Evolutionary conservation across 2,329 filamentous ascomycete species (phyloP).

Genomic region (Lasiodiplodia theobromae): DNA sequence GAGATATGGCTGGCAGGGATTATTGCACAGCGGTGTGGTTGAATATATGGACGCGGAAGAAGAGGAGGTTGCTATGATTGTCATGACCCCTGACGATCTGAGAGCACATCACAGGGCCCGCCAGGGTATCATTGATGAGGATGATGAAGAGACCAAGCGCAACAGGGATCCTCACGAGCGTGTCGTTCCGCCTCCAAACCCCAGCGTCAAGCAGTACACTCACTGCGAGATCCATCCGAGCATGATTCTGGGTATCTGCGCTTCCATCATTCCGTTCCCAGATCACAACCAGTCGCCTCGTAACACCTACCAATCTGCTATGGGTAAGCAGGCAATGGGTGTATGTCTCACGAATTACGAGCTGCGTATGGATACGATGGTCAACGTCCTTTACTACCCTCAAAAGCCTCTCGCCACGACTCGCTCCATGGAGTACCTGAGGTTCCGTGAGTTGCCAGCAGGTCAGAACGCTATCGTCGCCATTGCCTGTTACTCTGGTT

Average conservation of each 20-base stretch:
- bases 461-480: conserved; percentile 99
- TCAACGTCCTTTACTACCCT: conserved; percentile 98
- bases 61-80: conserved; percentile 98
- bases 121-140: neutral
- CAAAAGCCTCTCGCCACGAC: conserved; percentile 97
- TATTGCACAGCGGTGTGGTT: conserved; percentile 84
- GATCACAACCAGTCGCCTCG: conserved; percentile 98
- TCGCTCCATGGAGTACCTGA: conserved; percentile 97
- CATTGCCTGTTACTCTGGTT: conserved; percentile 96
- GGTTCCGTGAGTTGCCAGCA: conserved; percentile 95
- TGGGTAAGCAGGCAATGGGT: conserved; percentile 99
- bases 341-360: conserved; percentile 98
- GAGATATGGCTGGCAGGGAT: conserved; percentile 86
- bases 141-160: conserved; percentile 14
- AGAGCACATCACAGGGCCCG: conserved; percentile 60
- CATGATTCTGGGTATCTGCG: conserved; percentile 98
- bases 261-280: conserved; percentile 99
- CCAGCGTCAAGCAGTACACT: conserved; percentile 89
- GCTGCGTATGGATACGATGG: conserved; percentile 98
- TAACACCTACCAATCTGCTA: conserved; percentile 99
- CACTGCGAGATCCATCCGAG: conserved; percentile 99
- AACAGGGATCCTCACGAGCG: conserved; percentile 78
- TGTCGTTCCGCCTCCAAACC: conserved; percentile 86
- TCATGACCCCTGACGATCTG: conserved; percentile 96
- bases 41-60: conserved; percentile 98